Percentiles rank a stretch among this genome's conserved stretches.
Conservation (phyloP, 2,329 filamentous ascomycete genomes). For the Aureobasidium sp. region DNA sequence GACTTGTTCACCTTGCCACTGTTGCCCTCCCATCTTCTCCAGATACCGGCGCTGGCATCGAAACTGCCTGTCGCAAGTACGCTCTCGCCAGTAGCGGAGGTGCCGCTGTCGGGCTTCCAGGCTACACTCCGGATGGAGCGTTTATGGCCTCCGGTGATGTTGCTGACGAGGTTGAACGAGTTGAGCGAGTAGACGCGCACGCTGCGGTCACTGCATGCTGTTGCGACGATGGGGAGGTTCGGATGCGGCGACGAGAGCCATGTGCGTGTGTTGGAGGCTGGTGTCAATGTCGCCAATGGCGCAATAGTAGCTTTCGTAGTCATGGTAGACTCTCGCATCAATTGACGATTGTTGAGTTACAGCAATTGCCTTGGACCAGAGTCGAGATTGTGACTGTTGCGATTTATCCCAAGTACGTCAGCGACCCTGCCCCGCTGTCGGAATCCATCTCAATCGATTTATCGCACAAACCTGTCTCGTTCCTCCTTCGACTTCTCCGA, state of each 20-base stretch:
- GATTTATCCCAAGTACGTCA: not conserved
- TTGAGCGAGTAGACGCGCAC: conserved; percentile 84
- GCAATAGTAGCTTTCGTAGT: conserved; percentile 21
- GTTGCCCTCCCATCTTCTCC: conserved; percentile 58
- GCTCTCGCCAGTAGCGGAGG: conserved; percentile 44
- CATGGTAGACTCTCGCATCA: not conserved
- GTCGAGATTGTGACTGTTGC: not conserved
- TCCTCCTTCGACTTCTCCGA: not conserved
- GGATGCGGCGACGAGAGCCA: conserved; percentile 86
- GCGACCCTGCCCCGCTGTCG: not conserved
- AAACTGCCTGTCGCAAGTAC: conserved; percentile 90
- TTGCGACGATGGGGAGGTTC: conserved; percentile 77
- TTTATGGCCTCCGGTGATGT: conserved; percentile 78
- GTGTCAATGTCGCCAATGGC: conserved; percentile 44
- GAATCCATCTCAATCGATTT: not conserved
- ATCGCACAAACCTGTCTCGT: not conserved
- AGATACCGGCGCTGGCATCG: conserved; percentile 74
- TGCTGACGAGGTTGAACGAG: conserved; percentile 69
- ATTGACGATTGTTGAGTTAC: not conserved
- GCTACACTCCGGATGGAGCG: conserved; percentile 76
- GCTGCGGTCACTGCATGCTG: conserved; percentile 74
- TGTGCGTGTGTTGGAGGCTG: conserved; percentile 53
- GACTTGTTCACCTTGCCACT: conserved; percentile 36
- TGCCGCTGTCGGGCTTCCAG: conserved; percentile 64
- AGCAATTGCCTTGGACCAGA: not conserved